Percentiles rank a stretch among this genome's conserved stretches.
These are phyloP conservation scores for Ottelia alismoides DNA, from an alignment of 106 monocot genomes.

Conservation along the genomic window DNA sequence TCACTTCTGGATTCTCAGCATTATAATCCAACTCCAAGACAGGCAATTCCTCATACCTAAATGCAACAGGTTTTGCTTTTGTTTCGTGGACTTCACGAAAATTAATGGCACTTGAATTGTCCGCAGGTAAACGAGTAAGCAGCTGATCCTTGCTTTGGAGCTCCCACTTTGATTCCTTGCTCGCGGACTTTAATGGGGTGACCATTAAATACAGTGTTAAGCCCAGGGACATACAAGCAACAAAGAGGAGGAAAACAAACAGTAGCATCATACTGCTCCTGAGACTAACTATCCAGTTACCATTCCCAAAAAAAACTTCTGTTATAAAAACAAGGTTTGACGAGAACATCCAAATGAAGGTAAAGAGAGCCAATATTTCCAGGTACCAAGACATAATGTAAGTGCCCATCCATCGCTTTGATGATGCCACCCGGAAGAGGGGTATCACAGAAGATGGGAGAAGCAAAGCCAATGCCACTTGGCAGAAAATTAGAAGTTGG, in stretches of 20 bases:
- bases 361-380: slow-evolving; percentile 54
- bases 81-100: slow-evolving; percentile 29
- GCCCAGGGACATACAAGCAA: slow-evolving; percentile 38
- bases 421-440: slow-evolving; percentile 90
- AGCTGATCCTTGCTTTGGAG: slow-evolving; percentile 16
- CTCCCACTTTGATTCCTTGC: slow-evolving; percentile 16
- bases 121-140: slow-evolving; percentile 7
- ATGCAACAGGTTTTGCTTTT: slow-evolving; percentile 10
- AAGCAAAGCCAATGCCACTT: slow-evolving; percentile 69
- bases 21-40: slow-evolving; percentile 22
- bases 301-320: slow-evolving; percentile 68
- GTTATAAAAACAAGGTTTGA: slow-evolving; percentile 51
- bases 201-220: slow-evolving; percentile 58
- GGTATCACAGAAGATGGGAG: slow-evolving; percentile 92
- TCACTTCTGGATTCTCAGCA: slow-evolving; percentile 25
- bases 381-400: slow-evolving; percentile 53
- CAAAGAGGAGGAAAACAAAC: slow-evolving; percentile 33
- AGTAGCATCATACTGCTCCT: slow-evolving; percentile 21
- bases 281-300: slow-evolving; percentile 47
- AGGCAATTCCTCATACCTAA: slow-evolving; percentile 9
- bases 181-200: slow-evolving; percentile 80
- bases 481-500: slow-evolving; percentile 63
- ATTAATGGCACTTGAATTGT: slow-evolving; percentile 7
- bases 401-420: slow-evolving; percentile 55
- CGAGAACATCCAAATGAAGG: slow-evolving; percentile 54